Evolutionary conservation across 2,329 filamentous ascomycete genomes (phyloP).

Genomic region (Escovopsis weberi): DNA sequence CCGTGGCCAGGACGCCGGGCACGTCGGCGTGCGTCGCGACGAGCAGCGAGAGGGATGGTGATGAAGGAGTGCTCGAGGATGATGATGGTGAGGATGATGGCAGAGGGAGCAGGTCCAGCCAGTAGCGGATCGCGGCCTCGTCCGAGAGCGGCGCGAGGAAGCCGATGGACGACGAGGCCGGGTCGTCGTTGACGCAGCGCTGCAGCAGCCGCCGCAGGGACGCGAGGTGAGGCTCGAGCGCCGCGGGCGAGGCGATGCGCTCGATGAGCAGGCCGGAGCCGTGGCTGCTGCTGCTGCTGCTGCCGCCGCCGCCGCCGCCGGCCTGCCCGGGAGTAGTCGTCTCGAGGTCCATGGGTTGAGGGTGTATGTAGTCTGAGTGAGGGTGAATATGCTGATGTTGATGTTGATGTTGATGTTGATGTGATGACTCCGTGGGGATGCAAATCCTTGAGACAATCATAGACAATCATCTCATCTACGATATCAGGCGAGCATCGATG

Average conservation of each 20-base stretch:
- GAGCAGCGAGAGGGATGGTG: slow-evolving; percentile 6
- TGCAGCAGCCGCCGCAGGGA: slow-evolving; percentile 12
- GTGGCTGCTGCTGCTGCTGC: background rate
- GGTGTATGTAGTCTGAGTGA: too few relatives aligned
- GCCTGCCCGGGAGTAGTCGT: too few relatives aligned
- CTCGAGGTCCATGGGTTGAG: too few relatives aligned
- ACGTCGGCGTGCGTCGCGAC: slow-evolving; percentile 4
- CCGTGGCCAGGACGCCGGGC: slow-evolving; percentile 10
- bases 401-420: too few relatives aligned
- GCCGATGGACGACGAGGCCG: slow-evolving; percentile 12
- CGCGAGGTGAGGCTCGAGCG: slow-evolving; percentile 7
- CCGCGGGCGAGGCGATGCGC: slow-evolving; percentile 2
- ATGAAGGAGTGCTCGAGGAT: too few relatives aligned
- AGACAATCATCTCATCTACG: too few relatives aligned
- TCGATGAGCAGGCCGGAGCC: background rate
- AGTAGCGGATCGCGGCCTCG: slow-evolving; percentile 9
- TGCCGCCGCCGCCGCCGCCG: too few relatives aligned
- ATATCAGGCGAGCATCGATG: too few relatives aligned
- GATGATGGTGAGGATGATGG: too few relatives aligned
- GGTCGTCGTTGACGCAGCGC: slow-evolving; percentile 15
- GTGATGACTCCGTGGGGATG: too few relatives aligned
- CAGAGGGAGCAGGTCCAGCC: slow-evolving; percentile 7
- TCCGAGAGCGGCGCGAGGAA: slow-evolving; percentile 15
- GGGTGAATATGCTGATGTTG: too few relatives aligned
- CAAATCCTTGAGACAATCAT: too few relatives aligned